phyloP scores from a whole-genome alignment of 2,329 filamentous ascomycete species.

The Raffaelea arxii region DNA sequence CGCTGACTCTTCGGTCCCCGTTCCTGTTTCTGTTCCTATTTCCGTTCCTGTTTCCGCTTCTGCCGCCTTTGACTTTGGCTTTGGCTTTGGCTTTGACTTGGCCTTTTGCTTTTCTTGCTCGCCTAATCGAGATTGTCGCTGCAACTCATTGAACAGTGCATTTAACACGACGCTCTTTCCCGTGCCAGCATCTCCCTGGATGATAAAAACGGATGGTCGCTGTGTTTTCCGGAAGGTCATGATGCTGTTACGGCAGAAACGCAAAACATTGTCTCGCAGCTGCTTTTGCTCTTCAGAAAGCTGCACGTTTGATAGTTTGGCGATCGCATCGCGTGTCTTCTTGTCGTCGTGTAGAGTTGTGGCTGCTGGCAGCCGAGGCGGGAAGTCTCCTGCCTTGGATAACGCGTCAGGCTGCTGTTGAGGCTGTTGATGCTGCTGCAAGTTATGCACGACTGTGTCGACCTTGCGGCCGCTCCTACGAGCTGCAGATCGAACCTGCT shows the following conservation, averaged over 20 bases:
- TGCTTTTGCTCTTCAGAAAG: conserved; percentile 4
- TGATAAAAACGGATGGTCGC: conserved; percentile 5
- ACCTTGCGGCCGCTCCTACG: conserved; percentile 3
- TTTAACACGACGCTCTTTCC: conserved; percentile 7
- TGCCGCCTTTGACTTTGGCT: no score
- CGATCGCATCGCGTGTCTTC: conserved; percentile 2
- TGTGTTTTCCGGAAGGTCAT: neutral
- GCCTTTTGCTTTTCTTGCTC: neutral
- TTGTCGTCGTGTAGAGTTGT: neutral
- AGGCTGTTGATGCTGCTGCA: neutral
- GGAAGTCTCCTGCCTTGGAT: no score
- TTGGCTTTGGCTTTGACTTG: neutral
- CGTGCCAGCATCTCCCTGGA: conserved; percentile 6
- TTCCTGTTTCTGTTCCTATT: neutral
- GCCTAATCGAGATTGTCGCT: neutral
- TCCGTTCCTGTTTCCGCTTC: neutral
- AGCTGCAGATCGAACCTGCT: conserved; percentile 4
- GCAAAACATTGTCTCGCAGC: conserved; percentile 4
- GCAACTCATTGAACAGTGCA: conserved; percentile 8
- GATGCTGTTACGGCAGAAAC: conserved; percentile 4
- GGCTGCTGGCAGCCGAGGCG: no score
- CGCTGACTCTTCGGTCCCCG: neutral
- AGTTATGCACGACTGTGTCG: neutral
- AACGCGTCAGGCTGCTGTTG: neutral
- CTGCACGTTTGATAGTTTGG: conserved; percentile 6